phyloP scores from a whole-genome alignment of 2,329 filamentous ascomycete genomes.

The Aspergillus sp. region DNA sequence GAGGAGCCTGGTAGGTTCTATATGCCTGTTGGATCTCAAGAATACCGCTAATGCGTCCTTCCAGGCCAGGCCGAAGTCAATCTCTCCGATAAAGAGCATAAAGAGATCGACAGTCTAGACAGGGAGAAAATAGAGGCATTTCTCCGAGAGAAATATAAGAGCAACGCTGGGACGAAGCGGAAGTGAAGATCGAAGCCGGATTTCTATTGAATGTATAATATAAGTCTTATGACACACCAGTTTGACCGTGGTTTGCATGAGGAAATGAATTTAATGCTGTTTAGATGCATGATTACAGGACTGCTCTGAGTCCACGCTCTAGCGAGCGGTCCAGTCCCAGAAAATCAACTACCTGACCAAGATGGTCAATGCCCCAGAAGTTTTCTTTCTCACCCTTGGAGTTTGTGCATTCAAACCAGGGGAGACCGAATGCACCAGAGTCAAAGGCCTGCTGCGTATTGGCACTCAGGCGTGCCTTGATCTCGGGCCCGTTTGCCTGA shows the following conservation, averaged over 20 bases:
- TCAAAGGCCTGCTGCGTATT: slow-evolving; percentile 55
- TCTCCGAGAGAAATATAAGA: slow-evolving; percentile 31
- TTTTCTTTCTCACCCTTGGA: slow-evolving; percentile 52
- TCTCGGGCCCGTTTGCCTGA: slow-evolving; percentile 34
- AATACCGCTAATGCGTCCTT: not conserved
- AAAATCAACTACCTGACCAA: slow-evolving; percentile 56
- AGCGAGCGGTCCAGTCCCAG: slow-evolving; percentile 48
- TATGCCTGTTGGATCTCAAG: not conserved
- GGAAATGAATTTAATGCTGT: not conserved
- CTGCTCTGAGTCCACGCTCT: slow-evolving; percentile 31
- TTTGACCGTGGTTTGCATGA: not conserved
- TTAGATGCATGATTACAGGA: slow-evolving; percentile 19
- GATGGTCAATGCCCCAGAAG: slow-evolving; percentile 63
- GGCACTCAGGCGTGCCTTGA: slow-evolving; percentile 47
- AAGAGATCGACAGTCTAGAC: slow-evolving; percentile 29
- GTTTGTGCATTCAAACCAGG: slow-evolving; percentile 60
- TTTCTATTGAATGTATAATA: slow-evolving; percentile 1
- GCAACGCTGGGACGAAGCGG: slow-evolving; percentile 12
- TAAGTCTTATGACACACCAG: not conserved
- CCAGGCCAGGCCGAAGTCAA: not conserved
- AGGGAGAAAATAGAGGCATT: slow-evolving; percentile 34
- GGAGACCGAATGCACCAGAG: slow-evolving; percentile 60
- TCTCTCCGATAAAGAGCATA: slow-evolving; percentile 18
- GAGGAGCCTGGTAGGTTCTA: not conserved
- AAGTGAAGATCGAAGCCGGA: not conserved